Evolutionary conservation across 139 green algal species (phyloP), one percentile per base, ranked within the genome.

Genomic region (Chlamydomonas sphaeroides): DNA sequence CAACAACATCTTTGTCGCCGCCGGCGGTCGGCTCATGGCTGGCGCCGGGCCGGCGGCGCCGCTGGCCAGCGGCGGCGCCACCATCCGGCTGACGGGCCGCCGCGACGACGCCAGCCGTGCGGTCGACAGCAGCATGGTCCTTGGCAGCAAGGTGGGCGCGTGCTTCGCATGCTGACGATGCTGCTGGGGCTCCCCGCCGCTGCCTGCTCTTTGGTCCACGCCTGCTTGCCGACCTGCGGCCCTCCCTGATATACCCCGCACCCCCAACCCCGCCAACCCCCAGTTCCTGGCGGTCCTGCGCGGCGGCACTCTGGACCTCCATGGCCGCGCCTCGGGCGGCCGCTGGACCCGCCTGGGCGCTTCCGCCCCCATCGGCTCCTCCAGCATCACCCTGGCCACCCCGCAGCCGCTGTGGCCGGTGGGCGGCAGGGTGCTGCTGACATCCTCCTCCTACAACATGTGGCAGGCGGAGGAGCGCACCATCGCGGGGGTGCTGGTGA

Each of bases 241-340:
- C 53, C 21, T 26, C 14, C 53, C 53, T 28, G 14, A 8, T 30
- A 26, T 18, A 26, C 53, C 53, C 18, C 57, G 11, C 26, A 36
- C 28, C 7, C 57, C 57, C 57, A 4, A 36, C 26, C 57, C 15
- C 11, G 26, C 7, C 8, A 18, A 14, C 2, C 4, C 30, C 18
- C 59, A 66, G 59, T 66, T 66, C 30, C 30, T 78, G 5, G 57
- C 39, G 5, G 79, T 21, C 17, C 20, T 88, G 23, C 35, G 30
- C 57, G 78, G 67, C 14, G 84, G 86, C 70, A 84, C 36, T 0
- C 61, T 92, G 15, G 84, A 89, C 38, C 65, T 93, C 33, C 75
- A 89, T 67, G 88, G 88, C 41, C 10, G 23, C 18, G 23, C 23
- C 2, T 21, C n/a, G 56, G 56, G 56, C 17, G 20, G 30, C n/a